Base-by-base conservation (phyloP, 2,329 filamentous ascomycete species). In the Claviceps purpurea region DNA sequence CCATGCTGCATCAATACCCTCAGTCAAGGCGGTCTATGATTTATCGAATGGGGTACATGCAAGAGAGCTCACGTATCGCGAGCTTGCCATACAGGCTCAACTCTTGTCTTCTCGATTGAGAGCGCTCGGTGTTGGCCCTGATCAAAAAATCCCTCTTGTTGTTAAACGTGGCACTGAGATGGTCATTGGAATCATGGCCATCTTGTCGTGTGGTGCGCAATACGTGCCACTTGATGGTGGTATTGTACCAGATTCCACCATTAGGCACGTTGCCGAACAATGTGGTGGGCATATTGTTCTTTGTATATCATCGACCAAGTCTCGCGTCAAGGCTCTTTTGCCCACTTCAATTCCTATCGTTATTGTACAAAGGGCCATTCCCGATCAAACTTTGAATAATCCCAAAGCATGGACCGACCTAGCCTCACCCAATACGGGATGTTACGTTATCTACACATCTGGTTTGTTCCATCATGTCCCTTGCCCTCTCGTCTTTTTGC, bases 171-270 rank as follows among this genome's bases (percentile, higher is more conserved):
- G 76, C 41, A 63, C 77, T 47, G 75, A 78, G 56, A 78, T 81
- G 75, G 64, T 80, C 6, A 68, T 79, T 49, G 77, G 73, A 20
- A 79, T 81, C 48, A 67, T 78, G 52, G 77, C 76, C 2, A 68
- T 80, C 18, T 64, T 82, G 38, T 77, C 76, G 52, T 73, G 73
- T 47, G 77, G 78, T 20, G 78, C 73, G 14, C 77, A 82, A 56
- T 82, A 82, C 58, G 70, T 81, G 5, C 78, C 78, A 3, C 68
- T 82, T 2, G 79, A 82, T 55, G 77, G 77, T 39, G 73, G 74
- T 5, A 68, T 77, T 37, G 72, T 75, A 10, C 67, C 75, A 0
- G 72, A 75, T 49, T 65, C 67, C 18, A 72, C 72, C 2, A 66
- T 81, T 26, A 63, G 64, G 24, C 71, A 74, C 52, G 76, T 79